A percentile compares a stretch with the other conserved stretches of the same genome.
These are phyloP conservation scores for Suillus hirtellus DNA, from an alignment of 768 basidiomycete genomes.

Conservation along the genomic window DNA sequence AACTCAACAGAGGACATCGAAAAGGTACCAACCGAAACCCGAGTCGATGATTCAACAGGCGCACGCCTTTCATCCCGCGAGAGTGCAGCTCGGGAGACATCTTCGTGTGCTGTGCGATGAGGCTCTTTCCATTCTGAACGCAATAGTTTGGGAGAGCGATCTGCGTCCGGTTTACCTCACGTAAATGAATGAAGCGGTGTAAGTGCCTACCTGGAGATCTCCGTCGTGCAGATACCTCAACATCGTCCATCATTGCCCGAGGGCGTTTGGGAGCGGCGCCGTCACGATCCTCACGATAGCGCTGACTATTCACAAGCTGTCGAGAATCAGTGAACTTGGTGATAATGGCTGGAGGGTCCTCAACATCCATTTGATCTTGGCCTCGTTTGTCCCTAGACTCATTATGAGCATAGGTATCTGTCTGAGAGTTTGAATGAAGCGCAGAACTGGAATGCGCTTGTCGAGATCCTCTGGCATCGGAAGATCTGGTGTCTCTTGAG, in stretches of 20 bases:
- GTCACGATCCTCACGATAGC: constrained; percentile 19
- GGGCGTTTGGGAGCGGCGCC: constrained; percentile 34
- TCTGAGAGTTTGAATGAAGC: background rate
- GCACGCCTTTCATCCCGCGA: constrained; percentile 20
- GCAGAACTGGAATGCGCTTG: constrained; percentile 12
- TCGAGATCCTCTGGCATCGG: constrained; percentile 6
- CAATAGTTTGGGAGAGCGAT: background rate
- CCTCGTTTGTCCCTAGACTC: constrained; percentile 25
- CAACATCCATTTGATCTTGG: constrained; percentile 29
- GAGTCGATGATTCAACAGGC: constrained; percentile 16
- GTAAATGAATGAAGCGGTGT: background rate
- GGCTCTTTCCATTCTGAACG: constrained; percentile 5
- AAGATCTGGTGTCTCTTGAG: constrained; percentile 7
- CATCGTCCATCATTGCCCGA: constrained; percentile 36
- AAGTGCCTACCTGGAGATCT: constrained; percentile 4
- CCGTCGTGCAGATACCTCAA: constrained; percentile 9
- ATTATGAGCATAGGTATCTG: constrained; percentile 18
- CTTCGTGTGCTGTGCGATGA: constrained; percentile 13
- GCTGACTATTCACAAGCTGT: constrained; percentile 20
- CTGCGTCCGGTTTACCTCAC: background rate
- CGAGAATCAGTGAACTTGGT: constrained; percentile 24
- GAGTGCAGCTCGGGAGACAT: constrained; percentile 17
- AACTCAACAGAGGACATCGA: background rate
- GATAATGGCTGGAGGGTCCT: constrained; percentile 17
- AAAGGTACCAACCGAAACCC: constrained; percentile 20